Percentiles rank a stretch among this genome's conserved stretches.
Conservation (phyloP, 495 filamentous ascomycete genomes). For the Neurospora cerealis region DNA sequence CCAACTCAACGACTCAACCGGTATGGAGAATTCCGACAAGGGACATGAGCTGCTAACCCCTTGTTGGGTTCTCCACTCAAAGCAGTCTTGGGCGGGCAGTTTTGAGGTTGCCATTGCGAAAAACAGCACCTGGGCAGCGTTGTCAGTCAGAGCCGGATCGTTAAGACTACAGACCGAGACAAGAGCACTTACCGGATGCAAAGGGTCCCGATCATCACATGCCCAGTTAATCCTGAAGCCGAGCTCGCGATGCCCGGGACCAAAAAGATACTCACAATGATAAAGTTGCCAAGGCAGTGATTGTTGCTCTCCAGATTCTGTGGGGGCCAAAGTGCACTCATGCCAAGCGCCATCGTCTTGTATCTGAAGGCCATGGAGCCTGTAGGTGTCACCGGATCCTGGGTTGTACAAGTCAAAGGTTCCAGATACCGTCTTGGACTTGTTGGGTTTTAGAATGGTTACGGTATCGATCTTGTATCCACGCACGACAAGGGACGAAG, state of each 20-base stretch:
- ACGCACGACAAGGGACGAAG: constrained; percentile 7
- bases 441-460: not conserved
- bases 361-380: constrained; percentile 1
- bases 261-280: constrained; percentile 9
- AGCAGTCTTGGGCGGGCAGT: constrained; percentile 1
- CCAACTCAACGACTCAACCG: not conserved
- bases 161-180: too few species aligned
- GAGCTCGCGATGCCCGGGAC: not conserved
- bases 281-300: constrained; percentile 12
- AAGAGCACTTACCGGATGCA: constrained; percentile 12
- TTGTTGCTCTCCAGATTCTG: not conserved
- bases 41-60: not conserved
- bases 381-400: constrained; percentile 9
- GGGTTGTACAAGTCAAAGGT: constrained; percentile 13
- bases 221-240: constrained; percentile 17
- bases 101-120: not conserved
- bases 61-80: not conserved
- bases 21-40: not conserved
- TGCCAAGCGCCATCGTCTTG: constrained; percentile 11
- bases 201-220: constrained; percentile 18
- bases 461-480: constrained; percentile 10
- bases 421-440: not conserved
- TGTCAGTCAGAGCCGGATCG: too few species aligned
- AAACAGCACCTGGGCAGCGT: not conserved
- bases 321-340: not conserved